phyloP scores from a whole-genome alignment of 2,329 filamentous ascomycete species.

The Bisporella sp. region DNA sequence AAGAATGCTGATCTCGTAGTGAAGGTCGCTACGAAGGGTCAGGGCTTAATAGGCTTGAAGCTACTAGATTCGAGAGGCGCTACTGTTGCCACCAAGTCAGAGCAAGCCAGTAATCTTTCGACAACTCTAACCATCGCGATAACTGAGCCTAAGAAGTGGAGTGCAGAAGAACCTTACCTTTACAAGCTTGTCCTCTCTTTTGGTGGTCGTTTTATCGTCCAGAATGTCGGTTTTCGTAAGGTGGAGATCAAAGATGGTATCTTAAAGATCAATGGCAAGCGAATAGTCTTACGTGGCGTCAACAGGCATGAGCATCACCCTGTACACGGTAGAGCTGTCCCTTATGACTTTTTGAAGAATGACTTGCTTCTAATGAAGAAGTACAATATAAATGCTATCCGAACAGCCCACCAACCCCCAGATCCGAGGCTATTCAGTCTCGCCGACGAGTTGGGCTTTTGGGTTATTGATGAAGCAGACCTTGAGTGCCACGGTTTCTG shows the following conservation, averaged over 20 bases:
- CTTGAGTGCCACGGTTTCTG: conserved; percentile 47
- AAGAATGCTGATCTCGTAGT: background rate
- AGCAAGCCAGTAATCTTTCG: background rate
- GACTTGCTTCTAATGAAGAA: conserved; percentile 49
- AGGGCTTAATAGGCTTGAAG: background rate
- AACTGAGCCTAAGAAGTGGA: background rate
- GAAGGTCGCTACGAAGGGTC: background rate
- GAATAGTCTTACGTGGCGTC: conserved; percentile 45
- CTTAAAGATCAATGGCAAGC: conserved; percentile 42
- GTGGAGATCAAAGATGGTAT: background rate
- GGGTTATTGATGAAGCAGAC: conserved; percentile 52
- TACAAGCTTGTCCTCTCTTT: background rate
- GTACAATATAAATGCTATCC: conserved; percentile 61
- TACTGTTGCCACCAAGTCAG: background rate
- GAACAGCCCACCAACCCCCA: conserved; percentile 61
- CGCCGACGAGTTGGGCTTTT: conserved; percentile 56
- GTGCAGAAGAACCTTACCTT: background rate
- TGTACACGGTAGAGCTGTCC: conserved; percentile 43
- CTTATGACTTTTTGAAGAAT: conserved; percentile 41
- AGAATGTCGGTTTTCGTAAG: background rate
- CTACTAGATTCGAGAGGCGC: background rate
- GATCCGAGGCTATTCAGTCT: conserved; percentile 54
- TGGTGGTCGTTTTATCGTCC: background rate
- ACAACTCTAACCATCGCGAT: background rate
- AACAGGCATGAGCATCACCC: conserved; percentile 66